Percentiles rank a stretch among this genome's conserved stretches.
Conservation (phyloP, 306 rosid genomes). For the Sphenostylis stenocarpa region DNA sequence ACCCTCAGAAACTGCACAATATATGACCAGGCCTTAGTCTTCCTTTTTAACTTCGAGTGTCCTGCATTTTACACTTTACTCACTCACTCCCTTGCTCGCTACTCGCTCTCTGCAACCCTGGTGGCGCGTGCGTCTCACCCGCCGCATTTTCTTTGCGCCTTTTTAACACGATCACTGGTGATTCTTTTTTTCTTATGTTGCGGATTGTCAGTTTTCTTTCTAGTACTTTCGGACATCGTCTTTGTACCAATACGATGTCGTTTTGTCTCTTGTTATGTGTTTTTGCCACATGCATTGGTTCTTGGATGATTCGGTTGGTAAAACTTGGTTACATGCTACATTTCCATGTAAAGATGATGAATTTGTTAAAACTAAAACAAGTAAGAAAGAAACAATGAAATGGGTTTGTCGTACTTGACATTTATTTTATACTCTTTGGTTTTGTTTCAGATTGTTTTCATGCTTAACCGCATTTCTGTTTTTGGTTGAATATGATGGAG, state of each 20-base stretch:
- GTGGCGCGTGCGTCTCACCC: conserved; percentile 22
- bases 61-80: background rate
- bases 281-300: conserved; percentile 15
- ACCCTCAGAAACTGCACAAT: background rate
- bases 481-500: background rate
- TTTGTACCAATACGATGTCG: background rate
- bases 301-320: background rate
- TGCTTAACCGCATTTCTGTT: background rate
- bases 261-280: background rate
- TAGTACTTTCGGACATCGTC: background rate
- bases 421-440: no score
- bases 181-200: background rate
- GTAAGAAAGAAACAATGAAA: background rate
- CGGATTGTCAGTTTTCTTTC: background rate
- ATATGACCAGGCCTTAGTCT: background rate
- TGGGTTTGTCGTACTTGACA: background rate
- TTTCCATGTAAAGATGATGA: background rate
- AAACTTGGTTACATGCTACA: no score
- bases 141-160: background rate
- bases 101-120: background rate
- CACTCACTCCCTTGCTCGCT: background rate
- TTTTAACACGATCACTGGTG: conserved; percentile 16
- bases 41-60: background rate
- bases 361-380: background rate
- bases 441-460: background rate